Evolutionary conservation across 768 basidiomycete species (phyloP), one percentile per base, ranked within the genome.

Genomic region (Boletellus emodensis): DNA sequence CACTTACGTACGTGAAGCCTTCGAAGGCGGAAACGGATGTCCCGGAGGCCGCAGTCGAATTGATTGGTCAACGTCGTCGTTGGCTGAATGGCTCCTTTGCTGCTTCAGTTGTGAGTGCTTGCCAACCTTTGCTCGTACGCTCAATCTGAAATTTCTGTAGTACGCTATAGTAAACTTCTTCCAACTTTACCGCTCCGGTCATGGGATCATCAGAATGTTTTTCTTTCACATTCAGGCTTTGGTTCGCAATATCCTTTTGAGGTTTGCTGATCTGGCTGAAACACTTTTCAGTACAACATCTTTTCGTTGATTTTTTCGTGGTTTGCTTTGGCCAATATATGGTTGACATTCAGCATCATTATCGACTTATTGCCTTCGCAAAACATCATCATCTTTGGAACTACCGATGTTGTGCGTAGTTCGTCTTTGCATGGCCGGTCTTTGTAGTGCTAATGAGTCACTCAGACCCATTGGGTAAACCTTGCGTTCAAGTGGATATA

Each of bases 31-130:
- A 94, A 72, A 95, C 94, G 0, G 93, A 94, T 74, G 93, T 95
- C n/a, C 90, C 90, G 4, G 94, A 97, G 70, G 73, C 76, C n/a
- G 93, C 92, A 8, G 80, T 84, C 10, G 94, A 98, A 64, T 72
- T 97, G 51, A 97, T 97, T 66, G 88, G 92, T 38, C 94, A 98
- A 68, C 87, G 94, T 67, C 84, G 94, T 55, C 87, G 94, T 56
- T 97, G 94, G 95, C 67, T 97, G 61, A 98, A 97, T 63, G 94
- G 95, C 44, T 94, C 92, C 9, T 95, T 96, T 59, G 91, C 92
- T 39, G 93, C 93, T 12, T 90, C 90, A 1, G 84, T 93, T 37
- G 89, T 90, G 66, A 66, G 85, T 79, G 24, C 55, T 7, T 24
- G 4, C 28, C 7, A 34, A 41, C 15, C 22, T 8, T 20, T 1